phyloP scores from a whole-genome alignment of 2,329 filamentous ascomycete genomes.

The Xylaria sp. region DNA sequence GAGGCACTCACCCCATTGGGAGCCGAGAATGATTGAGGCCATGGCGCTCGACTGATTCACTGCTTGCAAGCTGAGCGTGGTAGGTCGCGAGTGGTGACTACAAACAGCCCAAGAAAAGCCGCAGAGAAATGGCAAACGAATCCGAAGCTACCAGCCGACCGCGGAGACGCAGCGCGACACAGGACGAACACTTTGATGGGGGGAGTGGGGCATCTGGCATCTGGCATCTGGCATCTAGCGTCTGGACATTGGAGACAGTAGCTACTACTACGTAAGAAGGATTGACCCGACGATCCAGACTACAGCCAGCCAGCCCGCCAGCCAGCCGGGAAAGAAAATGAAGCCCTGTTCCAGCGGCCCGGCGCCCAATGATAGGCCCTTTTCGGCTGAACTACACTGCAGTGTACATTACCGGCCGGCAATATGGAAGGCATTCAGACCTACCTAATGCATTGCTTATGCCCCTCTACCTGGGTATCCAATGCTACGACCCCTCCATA shows the following conservation, averaged over 20 bases:
- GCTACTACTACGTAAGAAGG: no score
- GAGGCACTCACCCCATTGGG: constrained; percentile 27
- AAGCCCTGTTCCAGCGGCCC: neutral
- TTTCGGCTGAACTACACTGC: constrained; percentile 17
- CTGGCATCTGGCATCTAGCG: no score
- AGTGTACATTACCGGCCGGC: neutral
- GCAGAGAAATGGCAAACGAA: constrained; percentile 11
- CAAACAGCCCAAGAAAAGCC: constrained; percentile 10
- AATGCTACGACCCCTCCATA: neutral
- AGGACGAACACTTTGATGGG: neutral
- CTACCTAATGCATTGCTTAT: no score
- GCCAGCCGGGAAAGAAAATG: neutral
- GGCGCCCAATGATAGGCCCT: neutral
- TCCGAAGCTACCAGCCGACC: constrained; percentile 5
- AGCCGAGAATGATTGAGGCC: constrained; percentile 23
- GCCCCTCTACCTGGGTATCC: neutral
- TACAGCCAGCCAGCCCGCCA: neutral
- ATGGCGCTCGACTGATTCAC: neutral
- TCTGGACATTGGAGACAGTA: no score
- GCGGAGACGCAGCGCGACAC: constrained; percentile 18
- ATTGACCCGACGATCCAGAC: no score
- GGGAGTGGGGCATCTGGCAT: constrained; percentile 9
- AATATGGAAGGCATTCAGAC: neutral
- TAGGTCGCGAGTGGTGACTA: neutral
- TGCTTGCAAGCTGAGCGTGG: neutral